A percentile compares a stretch with the other conserved stretches of the same genome.
Conservation (phyloP, 163 green algal genomes). For the Scenedesmus sp. region DNA sequence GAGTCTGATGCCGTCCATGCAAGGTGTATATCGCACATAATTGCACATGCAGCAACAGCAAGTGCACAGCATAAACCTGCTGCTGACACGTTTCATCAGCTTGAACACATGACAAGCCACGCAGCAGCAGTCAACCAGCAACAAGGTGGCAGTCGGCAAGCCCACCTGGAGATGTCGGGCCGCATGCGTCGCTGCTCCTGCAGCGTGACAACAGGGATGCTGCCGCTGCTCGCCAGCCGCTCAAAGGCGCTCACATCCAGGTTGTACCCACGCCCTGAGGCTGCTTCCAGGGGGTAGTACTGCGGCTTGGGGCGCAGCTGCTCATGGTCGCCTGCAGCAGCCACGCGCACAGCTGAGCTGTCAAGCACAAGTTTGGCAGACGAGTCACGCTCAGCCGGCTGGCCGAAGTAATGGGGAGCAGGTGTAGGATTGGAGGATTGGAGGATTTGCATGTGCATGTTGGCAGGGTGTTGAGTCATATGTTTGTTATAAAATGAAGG, state of each 20-base stretch:
- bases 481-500: not conserved
- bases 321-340: slow-evolving; percentile 5
- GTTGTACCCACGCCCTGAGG: slow-evolving; percentile 69
- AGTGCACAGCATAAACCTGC: too few relatives aligned
- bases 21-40: too few relatives aligned
- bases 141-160: not conserved
- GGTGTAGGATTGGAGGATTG: too few relatives aligned
- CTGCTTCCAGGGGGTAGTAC: slow-evolving; percentile 72
- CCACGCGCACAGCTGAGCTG: not conserved
- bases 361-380: too few relatives aligned
- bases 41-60: too few relatives aligned
- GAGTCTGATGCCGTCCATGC: too few relatives aligned
- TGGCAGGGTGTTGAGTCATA: not conserved
- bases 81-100: too few relatives aligned
- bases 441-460: not conserved
- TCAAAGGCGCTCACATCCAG: slow-evolving; percentile 88
- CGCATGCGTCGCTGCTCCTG: slow-evolving; percentile 80
- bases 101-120: not conserved
- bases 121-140: not conserved
- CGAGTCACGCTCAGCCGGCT: not conserved
- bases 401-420: too few relatives aligned
- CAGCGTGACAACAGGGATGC: slow-evolving; percentile 67
- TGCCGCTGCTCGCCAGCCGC: slow-evolving; percentile 55
- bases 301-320: slow-evolving; percentile 70
- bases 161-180: slow-evolving; percentile 71